phyloP scores from a whole-genome alignment of 345 rosid genomes.

The Rhizophora apiculata region DNA sequence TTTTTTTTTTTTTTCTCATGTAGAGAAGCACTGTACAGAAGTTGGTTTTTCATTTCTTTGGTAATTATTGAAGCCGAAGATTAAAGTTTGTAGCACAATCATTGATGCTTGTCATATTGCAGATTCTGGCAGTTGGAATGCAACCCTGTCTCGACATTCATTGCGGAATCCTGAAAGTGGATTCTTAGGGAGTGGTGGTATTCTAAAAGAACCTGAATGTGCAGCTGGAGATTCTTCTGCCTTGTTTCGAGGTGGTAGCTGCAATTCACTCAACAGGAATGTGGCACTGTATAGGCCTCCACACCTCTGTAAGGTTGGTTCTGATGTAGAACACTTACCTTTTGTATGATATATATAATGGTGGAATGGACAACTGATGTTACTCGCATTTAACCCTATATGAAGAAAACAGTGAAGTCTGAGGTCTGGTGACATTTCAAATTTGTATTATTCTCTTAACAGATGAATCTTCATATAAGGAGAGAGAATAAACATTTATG shows the following conservation, averaged over 20 bases:
- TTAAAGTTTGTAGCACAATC: too few relatives aligned
- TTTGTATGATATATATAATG: background rate
- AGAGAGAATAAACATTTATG: constrained; percentile 18
- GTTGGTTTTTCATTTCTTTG: too few relatives aligned
- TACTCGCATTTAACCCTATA: background rate
- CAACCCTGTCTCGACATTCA: constrained; percentile 12
- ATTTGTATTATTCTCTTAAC: background rate
- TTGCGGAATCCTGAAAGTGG: constrained; percentile 21
- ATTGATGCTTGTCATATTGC: background rate
- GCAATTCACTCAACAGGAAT: constrained; percentile 19
- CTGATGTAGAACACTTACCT: background rate
- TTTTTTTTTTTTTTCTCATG: too few relatives aligned
- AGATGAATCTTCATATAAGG: constrained; percentile 21
- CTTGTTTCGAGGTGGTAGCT: constrained; percentile 6
- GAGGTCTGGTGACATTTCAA: constrained; percentile 6
- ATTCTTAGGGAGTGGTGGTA: constrained; percentile 20
- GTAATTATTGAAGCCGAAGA: too few relatives aligned
- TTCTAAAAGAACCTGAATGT: constrained; percentile 10
- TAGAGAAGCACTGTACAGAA: too few relatives aligned
- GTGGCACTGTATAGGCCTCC: constrained; percentile 32
- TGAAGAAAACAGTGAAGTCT: background rate
- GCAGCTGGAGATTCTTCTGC: constrained; percentile 7
- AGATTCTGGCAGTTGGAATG: constrained; percentile 22
- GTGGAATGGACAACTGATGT: background rate
- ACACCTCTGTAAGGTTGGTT: constrained; percentile 27